phyloP scores from a whole-genome alignment of 1,139 yeast species.

The Kodamaea sp. region DNA sequence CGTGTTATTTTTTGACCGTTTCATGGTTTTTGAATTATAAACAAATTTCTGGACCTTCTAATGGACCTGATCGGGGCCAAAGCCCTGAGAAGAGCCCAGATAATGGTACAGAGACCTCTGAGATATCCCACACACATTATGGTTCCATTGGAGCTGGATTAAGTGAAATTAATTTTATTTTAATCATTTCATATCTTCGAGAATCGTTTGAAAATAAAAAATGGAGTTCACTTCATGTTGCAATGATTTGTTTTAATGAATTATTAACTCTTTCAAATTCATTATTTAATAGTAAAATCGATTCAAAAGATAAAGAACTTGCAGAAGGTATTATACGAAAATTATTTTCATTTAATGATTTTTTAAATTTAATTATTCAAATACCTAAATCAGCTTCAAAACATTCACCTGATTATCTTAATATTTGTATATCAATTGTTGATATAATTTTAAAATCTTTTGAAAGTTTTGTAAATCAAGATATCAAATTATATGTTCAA shows the following conservation, averaged over 20 bases:
- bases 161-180: slow-evolving; percentile 60
- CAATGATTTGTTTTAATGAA: slow-evolving; percentile 66
- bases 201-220: slow-evolving; percentile 47
- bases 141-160: slow-evolving; percentile 67
- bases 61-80: slow-evolving; percentile 13
- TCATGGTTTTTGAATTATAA: slow-evolving; percentile 64
- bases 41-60: slow-evolving; percentile 17
- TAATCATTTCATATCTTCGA: slow-evolving; percentile 55
- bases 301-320: slow-evolving; percentile 45
- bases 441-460: slow-evolving; percentile 65
- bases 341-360: slow-evolving; percentile 61
- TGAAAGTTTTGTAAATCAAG: slow-evolving; percentile 63
- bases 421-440: slow-evolving; percentile 61
- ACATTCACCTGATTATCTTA: slow-evolving; percentile 62
- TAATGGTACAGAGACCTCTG: not conserved
- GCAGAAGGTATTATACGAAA: slow-evolving; percentile 48
- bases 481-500: slow-evolving; percentile 53
- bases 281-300: slow-evolving; percentile 47
- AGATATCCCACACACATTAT: slow-evolving; percentile 42
- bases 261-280: slow-evolving; percentile 53
- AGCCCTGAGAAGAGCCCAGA: not conserved
- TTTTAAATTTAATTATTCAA: slow-evolving; percentile 54
- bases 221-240: slow-evolving; percentile 65
- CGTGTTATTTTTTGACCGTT: slow-evolving; percentile 53
- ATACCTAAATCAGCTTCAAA: slow-evolving; percentile 66